phyloP scores from a whole-genome alignment of 306 rosid genomes.

The Albizia julibrissin region DNA sequence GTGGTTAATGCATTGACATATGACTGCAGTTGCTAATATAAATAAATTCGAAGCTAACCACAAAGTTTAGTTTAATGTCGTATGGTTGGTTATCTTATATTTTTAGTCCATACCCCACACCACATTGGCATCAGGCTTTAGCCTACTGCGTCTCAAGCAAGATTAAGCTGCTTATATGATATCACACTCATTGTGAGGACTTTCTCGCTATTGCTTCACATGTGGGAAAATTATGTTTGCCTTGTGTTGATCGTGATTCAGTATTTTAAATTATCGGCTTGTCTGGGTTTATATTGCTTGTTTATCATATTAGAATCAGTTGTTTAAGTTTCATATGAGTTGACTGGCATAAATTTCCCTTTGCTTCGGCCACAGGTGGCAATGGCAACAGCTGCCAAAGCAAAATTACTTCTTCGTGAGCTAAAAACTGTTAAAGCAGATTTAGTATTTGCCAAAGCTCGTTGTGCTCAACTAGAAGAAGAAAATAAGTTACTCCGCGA shows the following conservation, averaged over 20 bases:
- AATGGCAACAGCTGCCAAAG: conserved; percentile 99
- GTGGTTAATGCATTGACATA: conserved; percentile 35
- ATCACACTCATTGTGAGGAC: background rate
- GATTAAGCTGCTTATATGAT: background rate
- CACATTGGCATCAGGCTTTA: background rate
- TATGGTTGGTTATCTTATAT: background rate
- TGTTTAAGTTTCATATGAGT: background rate
- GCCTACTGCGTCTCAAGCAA: background rate
- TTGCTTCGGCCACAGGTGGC: conserved; percentile 68
- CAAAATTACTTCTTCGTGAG: conserved; percentile 89
- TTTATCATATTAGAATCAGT: background rate
- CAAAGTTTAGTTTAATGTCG: conserved; percentile 19
- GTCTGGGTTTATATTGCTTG: background rate
- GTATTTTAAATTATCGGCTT: background rate
- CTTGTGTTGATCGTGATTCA: background rate
- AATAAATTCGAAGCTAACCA: conserved; percentile 7
- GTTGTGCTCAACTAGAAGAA: conserved; percentile 94
- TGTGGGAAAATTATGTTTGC: conserved; percentile 1
- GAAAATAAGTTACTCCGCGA: conserved; percentile 87
- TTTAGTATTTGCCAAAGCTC: conserved; percentile 84
- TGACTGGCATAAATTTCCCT: conserved; percentile 30
- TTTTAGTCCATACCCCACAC: background rate
- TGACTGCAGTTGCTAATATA: conserved; percentile 18
- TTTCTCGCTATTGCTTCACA: background rate
- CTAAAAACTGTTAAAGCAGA: conserved; percentile 95